Conservation (phyloP, 202 grass and related monocot genomes). For the Bolboschoenoplectus hybrid region DNA sequence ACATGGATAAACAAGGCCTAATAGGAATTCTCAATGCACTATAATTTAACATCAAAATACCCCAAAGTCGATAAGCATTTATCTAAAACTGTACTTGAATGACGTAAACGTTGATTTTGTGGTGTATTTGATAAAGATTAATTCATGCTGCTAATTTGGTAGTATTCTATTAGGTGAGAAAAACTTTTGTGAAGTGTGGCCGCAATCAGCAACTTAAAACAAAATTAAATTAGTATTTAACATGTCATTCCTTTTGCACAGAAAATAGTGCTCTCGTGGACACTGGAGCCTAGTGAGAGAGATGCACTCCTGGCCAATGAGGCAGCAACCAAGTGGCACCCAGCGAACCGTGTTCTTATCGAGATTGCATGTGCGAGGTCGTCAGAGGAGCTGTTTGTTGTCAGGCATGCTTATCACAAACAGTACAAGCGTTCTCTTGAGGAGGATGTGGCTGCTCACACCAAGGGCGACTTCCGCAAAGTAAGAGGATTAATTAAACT, state of each 20-base stretch:
- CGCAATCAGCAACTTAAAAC: background rate
- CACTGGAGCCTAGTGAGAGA: conserved; percentile 75
- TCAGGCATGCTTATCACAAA: conserved; percentile 67
- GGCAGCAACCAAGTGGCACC: conserved; percentile 64
- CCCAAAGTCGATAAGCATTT: conserved; percentile 1
- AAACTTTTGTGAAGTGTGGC: background rate
- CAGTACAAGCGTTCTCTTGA: conserved; percentile 87
- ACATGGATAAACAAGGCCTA: background rate
- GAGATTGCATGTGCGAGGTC: conserved; percentile 77
- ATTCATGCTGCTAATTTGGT: conserved; percentile 4
- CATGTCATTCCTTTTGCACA: conserved; percentile 12
- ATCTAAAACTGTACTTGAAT: background rate
- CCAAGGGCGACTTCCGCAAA: conserved; percentile 82
- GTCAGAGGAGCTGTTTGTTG: conserved; percentile 58
- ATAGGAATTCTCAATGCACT: background rate
- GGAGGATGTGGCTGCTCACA: conserved; percentile 83
- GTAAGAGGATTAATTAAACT: conserved; percentile 30
- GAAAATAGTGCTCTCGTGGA: conserved; percentile 85
- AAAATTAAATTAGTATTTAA: background rate
- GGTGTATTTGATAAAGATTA: background rate
- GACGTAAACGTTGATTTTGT: background rate
- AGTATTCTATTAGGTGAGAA: background rate
- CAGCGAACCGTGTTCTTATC: conserved; percentile 70
- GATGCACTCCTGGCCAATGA: conserved; percentile 86
- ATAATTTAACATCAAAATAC: background rate